phyloP scores from a whole-genome alignment of 345 rosid species.

The Ceriops tagal region DNA sequence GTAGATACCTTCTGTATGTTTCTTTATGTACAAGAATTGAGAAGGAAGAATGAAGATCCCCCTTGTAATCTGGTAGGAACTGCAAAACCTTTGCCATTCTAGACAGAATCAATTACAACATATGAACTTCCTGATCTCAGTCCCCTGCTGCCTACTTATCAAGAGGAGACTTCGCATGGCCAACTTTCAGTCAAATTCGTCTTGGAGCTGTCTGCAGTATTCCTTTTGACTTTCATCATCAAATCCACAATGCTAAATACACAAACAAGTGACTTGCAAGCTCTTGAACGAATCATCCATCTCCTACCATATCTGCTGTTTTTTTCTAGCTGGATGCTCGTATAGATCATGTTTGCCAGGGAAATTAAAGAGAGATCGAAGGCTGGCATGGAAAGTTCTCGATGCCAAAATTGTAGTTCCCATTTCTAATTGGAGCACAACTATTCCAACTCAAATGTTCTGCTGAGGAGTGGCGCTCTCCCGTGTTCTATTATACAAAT shows the following conservation, averaged over 20 bases:
- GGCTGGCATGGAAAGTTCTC: not conserved
- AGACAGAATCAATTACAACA: conserved; percentile 1
- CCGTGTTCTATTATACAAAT: conserved; percentile 63
- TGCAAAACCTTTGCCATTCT: conserved; percentile 11
- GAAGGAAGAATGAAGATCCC: not conserved
- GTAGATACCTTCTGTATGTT: not conserved
- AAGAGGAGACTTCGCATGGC: not conserved
- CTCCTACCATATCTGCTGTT: not conserved
- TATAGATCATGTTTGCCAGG: not conserved
- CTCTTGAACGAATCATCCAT: not conserved
- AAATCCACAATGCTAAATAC: conserved; percentile 7
- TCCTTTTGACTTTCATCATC: conserved; percentile 8
- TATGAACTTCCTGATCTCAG: not conserved
- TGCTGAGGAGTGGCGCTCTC: conserved; percentile 36
- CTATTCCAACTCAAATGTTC: conserved; percentile 23
- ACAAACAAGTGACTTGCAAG: conserved; percentile 3
- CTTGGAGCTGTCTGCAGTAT: conserved; percentile 1
- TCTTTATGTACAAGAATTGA: conserved; percentile 15
- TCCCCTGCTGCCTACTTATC: not conserved
- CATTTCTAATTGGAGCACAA: not conserved
- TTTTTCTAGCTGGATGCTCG: not conserved
- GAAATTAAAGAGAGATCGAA: not conserved
- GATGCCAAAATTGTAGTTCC: not conserved
- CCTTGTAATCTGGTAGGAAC: not conserved
- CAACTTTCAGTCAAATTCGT: conserved; percentile 1